These are phyloP conservation scores for Hyaloperonospora arabidopsidis DNA, from an alignment of 352 stramenopile species.

Conservation along the genomic window DNA sequence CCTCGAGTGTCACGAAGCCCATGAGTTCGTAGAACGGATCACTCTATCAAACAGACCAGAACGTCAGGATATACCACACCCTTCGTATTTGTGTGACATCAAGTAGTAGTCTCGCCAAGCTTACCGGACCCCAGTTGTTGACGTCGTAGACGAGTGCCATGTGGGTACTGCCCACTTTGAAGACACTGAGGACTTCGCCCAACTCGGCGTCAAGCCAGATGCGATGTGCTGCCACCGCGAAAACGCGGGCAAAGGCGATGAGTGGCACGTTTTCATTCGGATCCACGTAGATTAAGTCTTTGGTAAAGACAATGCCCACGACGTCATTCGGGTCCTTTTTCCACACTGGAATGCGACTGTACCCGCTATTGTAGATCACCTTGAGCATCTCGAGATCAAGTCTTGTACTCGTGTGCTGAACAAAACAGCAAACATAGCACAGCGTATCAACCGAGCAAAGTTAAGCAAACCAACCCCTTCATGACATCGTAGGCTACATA, in stretches of 20 bases:
- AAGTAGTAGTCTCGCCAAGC: constrained; percentile 1
- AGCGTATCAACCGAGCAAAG: constrained; percentile 19
- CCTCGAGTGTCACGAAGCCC: constrained; percentile 96
- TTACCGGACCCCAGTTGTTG: constrained; percentile 75
- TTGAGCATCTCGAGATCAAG: constrained; percentile 56
- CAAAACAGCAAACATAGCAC: constrained; percentile 3
- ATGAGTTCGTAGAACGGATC: constrained; percentile 96
- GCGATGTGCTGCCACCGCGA: constrained; percentile 58
- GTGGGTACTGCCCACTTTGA: constrained; percentile 68
- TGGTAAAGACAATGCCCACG: constrained; percentile 92
- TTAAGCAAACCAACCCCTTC: constrained; percentile 15
- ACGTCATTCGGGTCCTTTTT: constrained; percentile 94
- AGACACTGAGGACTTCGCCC: constrained; percentile 60
- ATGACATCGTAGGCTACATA: neutral
- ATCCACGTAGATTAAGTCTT: constrained; percentile 86
- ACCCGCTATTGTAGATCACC: constrained; percentile 85
- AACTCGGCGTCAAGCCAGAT: constrained; percentile 64
- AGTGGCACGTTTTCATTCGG: constrained; percentile 55
- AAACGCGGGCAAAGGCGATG: constrained; percentile 89
- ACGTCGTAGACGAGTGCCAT: constrained; percentile 71
- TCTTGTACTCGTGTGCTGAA: constrained; percentile 34
- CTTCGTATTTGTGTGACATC: too few relatives aligned
- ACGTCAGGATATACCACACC: neutral
- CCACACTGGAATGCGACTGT: constrained; percentile 93
- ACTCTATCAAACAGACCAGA: constrained; percentile 21